Evolutionary conservation across 2,329 filamentous ascomycete genomes (phyloP), one percentile per base, ranked within the genome.

Genomic region (Epichloe festucae): DNA sequence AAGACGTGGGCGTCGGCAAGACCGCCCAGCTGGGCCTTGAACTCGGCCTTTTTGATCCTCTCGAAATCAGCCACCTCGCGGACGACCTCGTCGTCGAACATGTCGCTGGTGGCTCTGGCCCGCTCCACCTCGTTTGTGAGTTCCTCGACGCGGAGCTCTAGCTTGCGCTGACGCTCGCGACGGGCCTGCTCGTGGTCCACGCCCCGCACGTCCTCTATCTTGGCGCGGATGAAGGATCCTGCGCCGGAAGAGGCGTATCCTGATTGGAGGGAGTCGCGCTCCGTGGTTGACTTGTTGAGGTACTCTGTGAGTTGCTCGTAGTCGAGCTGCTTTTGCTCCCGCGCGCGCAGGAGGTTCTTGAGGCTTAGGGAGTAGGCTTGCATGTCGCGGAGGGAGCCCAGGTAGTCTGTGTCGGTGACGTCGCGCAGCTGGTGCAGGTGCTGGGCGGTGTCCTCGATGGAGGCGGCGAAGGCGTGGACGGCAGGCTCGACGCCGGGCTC

Each of bases 261-360:
- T 0, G 81, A 80, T 8, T 76, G 75, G 3, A 95, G 80, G 15
- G 15, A 79, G 68, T 98, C 93, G 46, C 90, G 85, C 67, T 98
- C 93, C 3, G 82, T 73, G 3, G 88, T 89, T 1, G 88, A 89
- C 66, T 95, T 95, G 70, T 87, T 87, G 50, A 96, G 85, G 67
- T 97, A 97, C 65, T 97, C 91, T 31, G 89, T 95, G 36, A 98
- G 77, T 57, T 89, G 90, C 70, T 98, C 93, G 63, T 91, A 95
- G 71, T 98, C 93, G 53, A 98, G 84, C 67, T 98, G 93, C 66
- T 98, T 98, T 71, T 94, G 89, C 71, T 98, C 93, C 38, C 93
- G 84, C 1, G 88, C 88, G 67, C 95, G 95, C 56, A 98, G 81
- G 5, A 98, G 82, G 23, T 81, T 77, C 68, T 95, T 95, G 46